Evolutionary conservation across 495 filamentous ascomycete genomes (phyloP), one percentile per base, ranked within the genome.

Genomic region (Neurospora sp.): DNA sequence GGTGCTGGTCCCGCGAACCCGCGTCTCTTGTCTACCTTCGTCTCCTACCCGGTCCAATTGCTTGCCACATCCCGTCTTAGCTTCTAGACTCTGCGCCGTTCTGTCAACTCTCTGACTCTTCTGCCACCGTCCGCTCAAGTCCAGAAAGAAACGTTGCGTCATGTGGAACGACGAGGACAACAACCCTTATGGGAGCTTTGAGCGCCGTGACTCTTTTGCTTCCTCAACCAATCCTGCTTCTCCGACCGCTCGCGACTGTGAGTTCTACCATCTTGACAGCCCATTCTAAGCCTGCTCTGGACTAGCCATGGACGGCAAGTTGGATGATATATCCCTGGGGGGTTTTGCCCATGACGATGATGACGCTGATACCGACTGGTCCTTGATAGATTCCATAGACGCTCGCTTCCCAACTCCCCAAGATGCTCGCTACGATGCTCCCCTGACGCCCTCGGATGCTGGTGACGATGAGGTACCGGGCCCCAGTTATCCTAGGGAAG

Each of bases 101-200:
- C 53, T 65, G 53, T 65, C 53, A 65, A 35, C 53, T 65, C 53
- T 65, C 53, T 65, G 53, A 35, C 27, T 65, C 53, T 65, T 1
- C 53, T 65, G 53, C 53, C 27, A 65, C 53, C 27, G 53, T 65
- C 53, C 53, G 27, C 53, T 65, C 53, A 65, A 65, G 53, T 8
- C 27, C 53, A 65, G 53, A 37, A 65, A 37, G 53, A 35, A 31
- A 65, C 42, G 71, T 48, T 40, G 72, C 78, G 81, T 74, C 71
- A 86, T 86, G 91, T 93, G 91, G 94, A 94, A 97, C 87, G 94
- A 96, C 85, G 94, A 97, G 82, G 87, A 88, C 71, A 97, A 97
- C 82, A 97, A 97, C 77, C 94, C 94, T 10, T 97, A 97, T 79
- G 93, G 83, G 69, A 93, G 92, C 81, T 96, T 94, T 84, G 92